These are phyloP conservation scores for Chalciporus sp. DNA, from an alignment of 1,284 basidiomycete species.

Conservation along the genomic window DNA sequence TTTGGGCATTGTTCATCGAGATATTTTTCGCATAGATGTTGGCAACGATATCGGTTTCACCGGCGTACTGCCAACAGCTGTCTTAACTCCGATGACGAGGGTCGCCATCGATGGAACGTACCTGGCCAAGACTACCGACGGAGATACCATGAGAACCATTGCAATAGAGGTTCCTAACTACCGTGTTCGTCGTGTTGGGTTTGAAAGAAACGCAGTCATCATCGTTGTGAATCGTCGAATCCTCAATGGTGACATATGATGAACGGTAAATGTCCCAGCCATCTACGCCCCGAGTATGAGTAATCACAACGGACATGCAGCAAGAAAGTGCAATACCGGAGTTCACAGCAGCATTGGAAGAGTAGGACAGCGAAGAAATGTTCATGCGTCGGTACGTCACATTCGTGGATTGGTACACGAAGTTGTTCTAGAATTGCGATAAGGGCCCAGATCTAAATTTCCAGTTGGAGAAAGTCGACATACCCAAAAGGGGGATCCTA, in stretches of 20 bases:
- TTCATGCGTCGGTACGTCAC: conserved; percentile 31
- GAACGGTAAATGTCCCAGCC: conserved; percentile 54
- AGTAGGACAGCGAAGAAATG: conserved; percentile 29
- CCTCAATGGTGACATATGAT: conserved; percentile 38
- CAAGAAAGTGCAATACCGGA: conserved; percentile 11
- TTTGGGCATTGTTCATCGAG: conserved; percentile 49
- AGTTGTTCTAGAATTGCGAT: conserved; percentile 26
- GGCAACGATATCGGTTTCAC: conserved; percentile 50
- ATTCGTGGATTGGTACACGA: conserved; percentile 30
- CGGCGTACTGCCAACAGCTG: conserved; percentile 39
- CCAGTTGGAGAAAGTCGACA: not conserved
- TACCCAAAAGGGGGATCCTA: conserved; percentile 39
- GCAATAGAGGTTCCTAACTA: conserved; percentile 19
- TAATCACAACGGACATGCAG: not conserved
- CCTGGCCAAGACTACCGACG: conserved; percentile 24
- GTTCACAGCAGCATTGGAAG: conserved; percentile 25
- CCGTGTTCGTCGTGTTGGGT: conserved; percentile 17
- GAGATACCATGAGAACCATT: conserved; percentile 25
- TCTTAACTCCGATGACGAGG: not conserved
- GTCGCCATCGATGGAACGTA: not conserved
- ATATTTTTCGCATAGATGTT: conserved; percentile 48
- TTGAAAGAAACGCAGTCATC: conserved; percentile 47
- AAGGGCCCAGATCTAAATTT: not conserved
- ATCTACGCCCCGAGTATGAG: conserved; percentile 26
- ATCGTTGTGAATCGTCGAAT: conserved; percentile 43